phyloP scores from a whole-genome alignment of 2,329 filamentous ascomycete species.

The Amesomyces nigricolor region DNA sequence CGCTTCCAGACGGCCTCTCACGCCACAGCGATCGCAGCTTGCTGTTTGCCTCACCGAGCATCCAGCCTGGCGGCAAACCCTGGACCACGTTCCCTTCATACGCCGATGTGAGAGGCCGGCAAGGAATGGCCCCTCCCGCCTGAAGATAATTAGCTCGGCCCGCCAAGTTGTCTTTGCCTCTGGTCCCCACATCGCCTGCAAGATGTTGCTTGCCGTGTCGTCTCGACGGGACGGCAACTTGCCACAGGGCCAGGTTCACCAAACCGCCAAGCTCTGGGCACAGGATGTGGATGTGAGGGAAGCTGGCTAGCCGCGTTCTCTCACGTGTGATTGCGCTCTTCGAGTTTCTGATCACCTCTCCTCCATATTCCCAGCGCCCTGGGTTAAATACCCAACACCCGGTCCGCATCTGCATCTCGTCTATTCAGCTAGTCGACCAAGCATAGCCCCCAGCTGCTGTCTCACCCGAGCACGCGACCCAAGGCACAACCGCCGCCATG shows the following conservation, averaged over 20 bases:
- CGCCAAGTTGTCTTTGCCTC: constrained; percentile 10
- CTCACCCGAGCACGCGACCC: constrained; percentile 10
- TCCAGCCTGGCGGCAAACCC: not conserved
- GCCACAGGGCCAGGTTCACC: not conserved
- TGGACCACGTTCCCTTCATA: constrained; percentile 1
- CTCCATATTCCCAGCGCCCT: too few species aligned
- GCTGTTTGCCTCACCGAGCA: constrained; percentile 1
- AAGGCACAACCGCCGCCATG: constrained; percentile 19
- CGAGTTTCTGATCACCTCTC: not conserved
- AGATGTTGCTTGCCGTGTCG: not conserved
- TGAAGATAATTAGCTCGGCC: constrained; percentile 2
- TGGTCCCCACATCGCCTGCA: not conserved
- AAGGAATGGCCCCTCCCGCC: not conserved
- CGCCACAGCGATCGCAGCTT: not conserved
- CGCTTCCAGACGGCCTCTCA: not conserved
- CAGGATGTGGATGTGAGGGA: not conserved
- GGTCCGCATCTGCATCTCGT: constrained; percentile 1
- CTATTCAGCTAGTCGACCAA: constrained; percentile 10
- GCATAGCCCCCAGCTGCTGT: constrained; percentile 3
- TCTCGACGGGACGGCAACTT: not conserved
- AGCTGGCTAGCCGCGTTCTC: not conserved
- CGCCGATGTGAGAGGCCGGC: constrained; percentile 1
- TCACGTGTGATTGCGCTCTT: constrained; percentile 8
- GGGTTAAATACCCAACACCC: constrained; percentile 14
- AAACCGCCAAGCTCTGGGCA: not conserved